Percentiles rank a stretch among this genome's conserved stretches.
These are phyloP conservation scores for Candida stauntonica DNA, from an alignment of 805 yeast genomes.

Conservation along the genomic window DNA sequence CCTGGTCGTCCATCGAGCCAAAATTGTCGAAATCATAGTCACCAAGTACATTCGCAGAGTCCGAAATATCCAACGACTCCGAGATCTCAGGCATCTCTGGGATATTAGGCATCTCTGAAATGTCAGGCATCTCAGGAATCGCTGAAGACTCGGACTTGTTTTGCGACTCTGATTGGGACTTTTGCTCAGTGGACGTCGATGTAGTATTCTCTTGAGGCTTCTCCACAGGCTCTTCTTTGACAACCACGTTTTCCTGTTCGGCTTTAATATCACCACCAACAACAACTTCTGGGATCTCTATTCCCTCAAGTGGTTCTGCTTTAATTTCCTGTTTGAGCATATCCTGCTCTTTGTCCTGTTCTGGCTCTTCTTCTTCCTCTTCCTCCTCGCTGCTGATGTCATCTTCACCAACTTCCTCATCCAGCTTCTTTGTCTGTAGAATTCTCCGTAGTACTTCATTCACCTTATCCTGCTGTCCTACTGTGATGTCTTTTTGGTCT, in stretches of 20 bases:
- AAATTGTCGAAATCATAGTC: slow-evolving; percentile 18
- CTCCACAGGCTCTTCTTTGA: too few species aligned
- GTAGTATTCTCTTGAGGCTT: too few species aligned
- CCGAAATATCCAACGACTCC: slow-evolving; percentile 10
- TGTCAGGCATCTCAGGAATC: not conserved
- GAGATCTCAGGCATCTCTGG: not conserved
- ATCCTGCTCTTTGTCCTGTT: slow-evolving; percentile 2
- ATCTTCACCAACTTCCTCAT: slow-evolving; percentile 10
- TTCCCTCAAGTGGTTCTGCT: not conserved
- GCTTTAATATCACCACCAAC: too few species aligned
- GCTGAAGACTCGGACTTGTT: too few species aligned
- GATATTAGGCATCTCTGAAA: not conserved
- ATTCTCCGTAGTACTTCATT: slow-evolving; percentile 11
- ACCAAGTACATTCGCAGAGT: slow-evolving; percentile 12
- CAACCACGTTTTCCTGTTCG: too few species aligned
- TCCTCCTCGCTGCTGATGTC: slow-evolving; percentile 6
- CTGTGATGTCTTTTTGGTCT: slow-evolving; percentile 7
- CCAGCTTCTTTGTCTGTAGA: slow-evolving; percentile 7
- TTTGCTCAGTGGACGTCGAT: not conserved
- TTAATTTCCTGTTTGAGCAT: slow-evolving; percentile 1
- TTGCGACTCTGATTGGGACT: not conserved
- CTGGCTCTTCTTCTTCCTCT: slow-evolving; percentile 9
- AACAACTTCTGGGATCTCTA: not conserved
- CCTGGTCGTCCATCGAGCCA: slow-evolving; percentile 16
- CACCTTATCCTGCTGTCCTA: slow-evolving; percentile 7